A percentile compares a stretch with the other conserved stretches of the same genome.
These are phyloP conservation scores for Hypholoma sublateritium DNA, from an alignment of 768 basidiomycete genomes.

Conservation along the genomic window DNA sequence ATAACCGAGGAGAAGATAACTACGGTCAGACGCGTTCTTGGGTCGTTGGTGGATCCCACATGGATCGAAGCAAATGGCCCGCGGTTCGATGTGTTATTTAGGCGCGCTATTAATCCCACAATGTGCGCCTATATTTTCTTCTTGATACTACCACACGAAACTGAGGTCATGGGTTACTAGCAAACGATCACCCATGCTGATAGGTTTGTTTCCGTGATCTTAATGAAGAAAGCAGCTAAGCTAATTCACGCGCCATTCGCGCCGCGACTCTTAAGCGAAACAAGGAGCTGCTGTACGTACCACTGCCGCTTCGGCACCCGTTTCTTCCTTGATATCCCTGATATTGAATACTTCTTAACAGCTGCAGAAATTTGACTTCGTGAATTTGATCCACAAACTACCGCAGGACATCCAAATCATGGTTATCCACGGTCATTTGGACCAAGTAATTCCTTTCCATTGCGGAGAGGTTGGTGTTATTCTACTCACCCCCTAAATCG, in stretches of 20 bases:
- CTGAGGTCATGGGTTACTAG: slow-evolving; percentile 8
- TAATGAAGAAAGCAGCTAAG: background rate
- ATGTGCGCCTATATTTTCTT: slow-evolving; percentile 10
- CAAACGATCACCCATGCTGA: slow-evolving; percentile 24
- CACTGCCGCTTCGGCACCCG: background rate
- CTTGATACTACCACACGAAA: background rate
- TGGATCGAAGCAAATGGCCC: slow-evolving; percentile 24
- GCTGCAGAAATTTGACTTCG: slow-evolving; percentile 32
- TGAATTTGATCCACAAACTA: slow-evolving; percentile 25
- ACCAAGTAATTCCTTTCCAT: slow-evolving; percentile 33
- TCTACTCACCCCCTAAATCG: background rate
- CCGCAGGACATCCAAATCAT: slow-evolving; percentile 33
- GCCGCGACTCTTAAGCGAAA: slow-evolving; percentile 16
- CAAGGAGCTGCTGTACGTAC: slow-evolving; percentile 27
- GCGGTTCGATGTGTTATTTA: slow-evolving; percentile 24
- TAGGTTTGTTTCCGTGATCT: slow-evolving; percentile 19
- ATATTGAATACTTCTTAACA: slow-evolving; percentile 6
- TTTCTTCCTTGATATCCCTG: background rate
- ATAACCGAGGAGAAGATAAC: slow-evolving; percentile 26
- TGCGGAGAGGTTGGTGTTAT: slow-evolving; percentile 26
- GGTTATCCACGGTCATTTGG: slow-evolving; percentile 40
- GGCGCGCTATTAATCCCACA: slow-evolving; percentile 17
- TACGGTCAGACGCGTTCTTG: slow-evolving; percentile 22
- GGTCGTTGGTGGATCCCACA: slow-evolving; percentile 24
- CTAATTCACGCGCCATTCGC: background rate